Evolutionary conservation across 2,329 filamentous ascomycete genomes (phyloP).

Genomic region (Alternaria angustiovoidea): DNA sequence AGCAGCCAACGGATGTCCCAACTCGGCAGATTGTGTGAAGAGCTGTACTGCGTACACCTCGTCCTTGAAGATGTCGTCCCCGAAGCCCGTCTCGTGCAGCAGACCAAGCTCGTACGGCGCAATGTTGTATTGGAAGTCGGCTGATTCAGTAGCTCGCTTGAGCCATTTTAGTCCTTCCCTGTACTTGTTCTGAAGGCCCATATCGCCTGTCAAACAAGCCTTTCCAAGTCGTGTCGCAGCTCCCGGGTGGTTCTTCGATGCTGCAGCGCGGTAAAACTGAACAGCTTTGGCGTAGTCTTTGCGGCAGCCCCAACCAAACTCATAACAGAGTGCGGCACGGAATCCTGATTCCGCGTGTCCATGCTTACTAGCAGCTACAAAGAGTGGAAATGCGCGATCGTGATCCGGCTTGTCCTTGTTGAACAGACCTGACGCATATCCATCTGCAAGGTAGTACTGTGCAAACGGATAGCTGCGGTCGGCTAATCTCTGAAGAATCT

Average conservation of each 20-base stretch:
- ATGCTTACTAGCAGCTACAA: constrained; percentile 92
- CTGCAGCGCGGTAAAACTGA: constrained; percentile 88
- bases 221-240: constrained; percentile 92
- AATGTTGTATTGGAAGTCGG: constrained; percentile 89
- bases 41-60: constrained; percentile 89
- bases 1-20: constrained; percentile 86
- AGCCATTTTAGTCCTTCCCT: constrained; percentile 96
- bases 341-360: constrained; percentile 97
- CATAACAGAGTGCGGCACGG: constrained; percentile 91
- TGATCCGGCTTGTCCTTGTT: constrained; percentile 94
- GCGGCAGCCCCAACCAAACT: constrained; percentile 96
- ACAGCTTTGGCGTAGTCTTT: constrained; percentile 91
- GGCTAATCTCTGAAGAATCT: constrained; percentile 84
- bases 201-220: constrained; percentile 87
- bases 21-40: constrained; percentile 91
- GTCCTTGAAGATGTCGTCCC: constrained; percentile 92
- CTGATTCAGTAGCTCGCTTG: constrained; percentile 88
- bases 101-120: constrained; percentile 90
- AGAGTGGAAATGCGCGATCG: constrained; percentile 89
- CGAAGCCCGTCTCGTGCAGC: constrained; percentile 91
- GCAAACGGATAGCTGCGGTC: constrained; percentile 94
- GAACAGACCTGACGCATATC: constrained; percentile 92
- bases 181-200: constrained; percentile 83
- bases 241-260: constrained; percentile 92
- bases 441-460: constrained; percentile 96